A percentile compares a stretch with the other conserved stretches of the same genome.
Conservation (phyloP, 2,329 filamentous ascomycete species). For the Pseudocercospora musae region DNA sequence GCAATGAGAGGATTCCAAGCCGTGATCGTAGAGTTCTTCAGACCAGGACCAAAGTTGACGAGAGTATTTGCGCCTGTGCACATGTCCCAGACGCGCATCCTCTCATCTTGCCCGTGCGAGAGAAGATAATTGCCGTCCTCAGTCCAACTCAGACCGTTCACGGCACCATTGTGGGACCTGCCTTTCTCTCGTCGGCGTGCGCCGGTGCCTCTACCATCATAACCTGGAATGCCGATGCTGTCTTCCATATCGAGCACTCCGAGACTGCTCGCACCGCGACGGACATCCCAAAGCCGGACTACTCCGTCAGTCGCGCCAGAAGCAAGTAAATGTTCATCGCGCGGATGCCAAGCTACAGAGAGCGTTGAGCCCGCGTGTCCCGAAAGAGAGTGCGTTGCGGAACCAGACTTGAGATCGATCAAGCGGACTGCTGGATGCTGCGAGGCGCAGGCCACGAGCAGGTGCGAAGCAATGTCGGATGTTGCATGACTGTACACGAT, state of each 20-base stretch:
- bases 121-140: conserved; percentile 74
- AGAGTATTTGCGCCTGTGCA: conserved; percentile 79
- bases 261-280: conserved; percentile 71
- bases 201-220: conserved; percentile 45
- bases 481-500: conserved; percentile 74
- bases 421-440: conserved; percentile 81
- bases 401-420: conserved; percentile 79
- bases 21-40: conserved; percentile 62
- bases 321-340: conserved; percentile 72
- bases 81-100: conserved; percentile 84
- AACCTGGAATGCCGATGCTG: conserved; percentile 61
- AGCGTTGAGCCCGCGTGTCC: conserved; percentile 53
- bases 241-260: conserved; percentile 83
- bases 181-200: conserved; percentile 40
- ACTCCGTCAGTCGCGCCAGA: conserved; percentile 83
- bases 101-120: conserved; percentile 77
- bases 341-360: conserved; percentile 75
- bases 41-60: conserved; percentile 77
- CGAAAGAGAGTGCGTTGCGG: conserved; percentile 56
- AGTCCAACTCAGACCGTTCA: conserved; percentile 83
- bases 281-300: conserved; percentile 81
- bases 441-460: conserved; percentile 84
- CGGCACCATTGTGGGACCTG: conserved; percentile 72
- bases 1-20: conserved; percentile 46
- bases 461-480: conserved; percentile 67